Percentiles rank a stretch among this genome's conserved stretches.
phyloP scores from a whole-genome alignment of 228 moss, liverwort and hornwort species.

The Sphagnum fallax region DNA sequence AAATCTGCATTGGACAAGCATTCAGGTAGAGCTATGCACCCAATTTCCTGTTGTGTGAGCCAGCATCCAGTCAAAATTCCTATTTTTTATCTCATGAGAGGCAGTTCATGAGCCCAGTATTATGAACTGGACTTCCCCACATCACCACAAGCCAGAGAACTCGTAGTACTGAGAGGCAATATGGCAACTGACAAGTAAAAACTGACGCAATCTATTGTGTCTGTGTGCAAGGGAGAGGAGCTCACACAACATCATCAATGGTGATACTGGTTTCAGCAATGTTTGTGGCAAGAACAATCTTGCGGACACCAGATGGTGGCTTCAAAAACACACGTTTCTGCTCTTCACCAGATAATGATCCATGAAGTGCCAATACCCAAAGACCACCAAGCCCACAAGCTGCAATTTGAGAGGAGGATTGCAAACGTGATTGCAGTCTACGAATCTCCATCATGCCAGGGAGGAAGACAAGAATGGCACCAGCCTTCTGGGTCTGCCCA shows the following conservation, averaged over 20 bases:
- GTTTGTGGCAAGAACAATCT: conserved; percentile 57
- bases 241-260: conserved; percentile 67
- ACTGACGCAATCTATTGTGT: too few species aligned
- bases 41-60: too few species aligned
- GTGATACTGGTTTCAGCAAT: conserved; percentile 67
- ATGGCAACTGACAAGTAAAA: too few species aligned
- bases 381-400: conserved; percentile 33
- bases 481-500: conserved; percentile 12
- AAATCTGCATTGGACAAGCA: too few species aligned
- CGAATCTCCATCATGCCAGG: conserved; percentile 71
- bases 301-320: conserved; percentile 50
- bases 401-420: conserved; percentile 48
- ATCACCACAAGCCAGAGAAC: too few species aligned
- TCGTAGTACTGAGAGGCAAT: too few species aligned
- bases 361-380: conserved; percentile 66
- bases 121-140: too few species aligned
- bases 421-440: conserved; percentile 48
- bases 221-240: conserved; percentile 1
- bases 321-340: conserved; percentile 64
- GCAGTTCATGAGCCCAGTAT: too few species aligned
- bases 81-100: too few species aligned
- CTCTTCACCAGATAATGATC: conserved; percentile 62
- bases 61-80: too few species aligned
- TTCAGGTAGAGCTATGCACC: too few species aligned
- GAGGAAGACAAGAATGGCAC: conserved; percentile 71